Conservation (phyloP, 495 filamentous ascomycete genomes). For the Extremus antarcticus region DNA sequence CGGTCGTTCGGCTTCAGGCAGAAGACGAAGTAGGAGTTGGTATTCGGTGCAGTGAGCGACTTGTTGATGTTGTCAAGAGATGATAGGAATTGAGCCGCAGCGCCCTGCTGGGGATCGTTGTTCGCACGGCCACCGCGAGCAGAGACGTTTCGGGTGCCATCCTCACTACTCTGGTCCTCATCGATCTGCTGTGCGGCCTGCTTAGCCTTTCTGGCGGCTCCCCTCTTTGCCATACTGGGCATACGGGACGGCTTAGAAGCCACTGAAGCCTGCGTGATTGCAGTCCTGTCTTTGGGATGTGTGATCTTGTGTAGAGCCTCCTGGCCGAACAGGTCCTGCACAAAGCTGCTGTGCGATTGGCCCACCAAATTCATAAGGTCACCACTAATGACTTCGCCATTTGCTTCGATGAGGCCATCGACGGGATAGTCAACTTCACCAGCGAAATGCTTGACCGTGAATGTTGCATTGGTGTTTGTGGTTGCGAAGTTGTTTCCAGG, state of each 20-base stretch:
- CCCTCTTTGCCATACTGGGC: slow-evolving; percentile 80
- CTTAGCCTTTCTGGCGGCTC: slow-evolving; percentile 39
- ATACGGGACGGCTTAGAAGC: slow-evolving; percentile 86
- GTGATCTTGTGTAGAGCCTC: slow-evolving; percentile 80
- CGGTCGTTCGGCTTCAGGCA: slow-evolving; percentile 96
- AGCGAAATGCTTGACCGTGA: slow-evolving; percentile 89
- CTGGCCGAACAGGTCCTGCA: slow-evolving; percentile 82
- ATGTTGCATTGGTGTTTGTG: slow-evolving; percentile 60
- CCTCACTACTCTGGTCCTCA: slow-evolving; percentile 46
- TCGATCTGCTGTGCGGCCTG: slow-evolving; percentile 8
- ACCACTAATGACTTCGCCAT: slow-evolving; percentile 88
- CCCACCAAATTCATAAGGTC: slow-evolving; percentile 94
- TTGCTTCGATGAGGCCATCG: slow-evolving; percentile 78
- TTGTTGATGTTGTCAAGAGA: slow-evolving; percentile 81
- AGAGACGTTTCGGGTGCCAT: slow-evolving; percentile 22
- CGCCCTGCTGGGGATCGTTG: slow-evolving; percentile 47
- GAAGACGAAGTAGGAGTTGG: slow-evolving; percentile 92
- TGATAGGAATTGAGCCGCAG: slow-evolving; percentile 81
- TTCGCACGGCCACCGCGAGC: background rate
- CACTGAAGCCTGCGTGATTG: slow-evolving; percentile 92
- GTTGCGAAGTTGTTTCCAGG: slow-evolving; percentile 77
- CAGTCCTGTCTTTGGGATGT: slow-evolving; percentile 79
- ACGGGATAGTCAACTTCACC: slow-evolving; percentile 94
- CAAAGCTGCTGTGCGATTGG: slow-evolving; percentile 74
- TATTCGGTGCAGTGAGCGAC: slow-evolving; percentile 64